Evolutionary conservation across 192 early-diverging fungal species (phyloP), one percentile per base, ranked within the genome.

Genomic region (Coemansia sp.): DNA sequence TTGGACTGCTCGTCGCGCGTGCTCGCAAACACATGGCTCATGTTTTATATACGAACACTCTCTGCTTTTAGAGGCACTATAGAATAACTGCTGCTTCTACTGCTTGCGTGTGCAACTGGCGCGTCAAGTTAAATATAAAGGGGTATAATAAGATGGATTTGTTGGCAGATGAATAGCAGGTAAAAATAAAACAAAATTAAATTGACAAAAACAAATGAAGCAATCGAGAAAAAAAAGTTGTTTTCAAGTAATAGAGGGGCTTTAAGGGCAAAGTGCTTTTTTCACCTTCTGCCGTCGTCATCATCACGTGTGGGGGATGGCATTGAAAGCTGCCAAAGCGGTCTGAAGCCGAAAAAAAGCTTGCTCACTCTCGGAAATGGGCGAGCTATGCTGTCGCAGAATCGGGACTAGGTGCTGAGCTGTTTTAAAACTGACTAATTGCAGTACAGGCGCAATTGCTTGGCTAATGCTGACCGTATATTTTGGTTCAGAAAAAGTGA

Each of bases 1-100:
- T 92, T 94, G 50, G 84, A 73, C 84, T 99, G 96, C 84, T 97
- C 92, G 64, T 93, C 92, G 56, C 69, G 71, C 42, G 72, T 67
- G 61, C 68, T 67, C 14, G 69, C 16, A 71, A 75, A 77, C 48
- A 72, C 69, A 55, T 72, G 60, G 69, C 71, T 77, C 80, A 83
- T 73, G 28, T 8, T 3, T 56, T n/a, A 56, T 32, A 32, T 17
- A 16, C 14, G 7, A 18, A n/a, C 1, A 32, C 28, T 18, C 25
- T 6, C 10, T 28, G 22, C 2, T 10, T 29, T 7, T 54, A n/a
- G 51, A 29, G 22, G 20, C 14, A n/a, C 12, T 2, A 32, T 1
- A 32, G 30, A 56, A 56, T 18, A 56, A 17, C 7, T 40, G 57
- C 12, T 60, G 42, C 3, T 56, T 56, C 29, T 56, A 12, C 3